phyloP scores from a whole-genome alignment of 1,284 basidiomycete genomes.

The Neolentinus lepideus region DNA sequence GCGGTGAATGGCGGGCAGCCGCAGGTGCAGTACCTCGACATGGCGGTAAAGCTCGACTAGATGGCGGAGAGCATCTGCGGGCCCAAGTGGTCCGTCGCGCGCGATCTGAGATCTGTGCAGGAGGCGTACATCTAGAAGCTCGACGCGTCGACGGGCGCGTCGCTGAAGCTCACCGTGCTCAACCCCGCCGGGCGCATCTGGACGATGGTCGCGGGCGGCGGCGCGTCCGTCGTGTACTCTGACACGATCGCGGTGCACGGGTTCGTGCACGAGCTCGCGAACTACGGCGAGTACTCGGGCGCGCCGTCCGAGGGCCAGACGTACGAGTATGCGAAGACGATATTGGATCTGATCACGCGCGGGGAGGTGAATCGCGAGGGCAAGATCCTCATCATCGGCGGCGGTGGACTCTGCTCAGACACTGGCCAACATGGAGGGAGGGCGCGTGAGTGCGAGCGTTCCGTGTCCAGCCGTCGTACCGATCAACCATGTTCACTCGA shows the following conservation, averaged over 20 bases:
- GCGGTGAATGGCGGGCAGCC: conserved; percentile 66
- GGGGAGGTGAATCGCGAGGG: conserved; percentile 78
- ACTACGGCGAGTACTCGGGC: conserved; percentile 99
- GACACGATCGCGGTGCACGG: conserved; percentile 97
- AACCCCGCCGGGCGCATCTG: conserved; percentile 94
- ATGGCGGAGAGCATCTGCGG: conserved; percentile 98
- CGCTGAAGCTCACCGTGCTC: conserved; percentile 95
- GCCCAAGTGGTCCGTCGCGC: conserved; percentile 97
- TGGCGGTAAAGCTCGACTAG: conserved; percentile 99
- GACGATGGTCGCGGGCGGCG: conserved; percentile 99
- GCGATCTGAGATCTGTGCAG: conserved; percentile 82
- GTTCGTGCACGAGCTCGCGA: conserved; percentile 95
- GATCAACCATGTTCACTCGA: too few species aligned
- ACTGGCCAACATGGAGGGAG: too few species aligned
- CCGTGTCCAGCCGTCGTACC: too few species aligned
- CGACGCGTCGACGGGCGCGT: conserved; percentile 95
- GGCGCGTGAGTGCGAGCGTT: too few species aligned
- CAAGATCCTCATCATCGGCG: conserved; percentile 99
- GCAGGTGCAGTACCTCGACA: conserved; percentile 94
- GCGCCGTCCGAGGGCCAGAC: conserved; percentile 98
- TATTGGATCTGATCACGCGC: conserved; percentile 95
- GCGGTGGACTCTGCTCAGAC: too few species aligned
- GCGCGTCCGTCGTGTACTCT: conserved; percentile 78
- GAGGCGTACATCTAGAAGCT: conserved; percentile 99
- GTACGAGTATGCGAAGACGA: conserved; percentile 99